These are phyloP conservation scores for Firmiana major DNA, from an alignment of 345 rosid genomes.

Conservation along the genomic window DNA sequence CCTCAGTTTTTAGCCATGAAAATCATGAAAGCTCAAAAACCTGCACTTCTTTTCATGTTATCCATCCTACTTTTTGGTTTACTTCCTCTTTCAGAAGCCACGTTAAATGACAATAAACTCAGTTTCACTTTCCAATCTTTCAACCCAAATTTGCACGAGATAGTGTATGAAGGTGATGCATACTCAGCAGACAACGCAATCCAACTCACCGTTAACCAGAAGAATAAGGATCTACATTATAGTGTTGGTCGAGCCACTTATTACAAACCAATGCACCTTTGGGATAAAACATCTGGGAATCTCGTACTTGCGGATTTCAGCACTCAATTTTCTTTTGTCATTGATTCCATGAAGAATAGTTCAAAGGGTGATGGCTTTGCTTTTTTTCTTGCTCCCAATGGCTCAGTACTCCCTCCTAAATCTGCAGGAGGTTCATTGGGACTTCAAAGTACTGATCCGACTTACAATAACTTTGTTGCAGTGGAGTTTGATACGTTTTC, in stretches of 20 bases:
- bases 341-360: slow-evolving; percentile 18
- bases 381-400: slow-evolving; percentile 38
- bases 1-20: not conserved
- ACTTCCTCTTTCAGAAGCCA: not conserved
- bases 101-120: not conserved
- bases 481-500: slow-evolving; percentile 34
- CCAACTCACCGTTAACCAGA: not conserved
- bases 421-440: slow-evolving; percentile 36
- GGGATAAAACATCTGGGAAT: not conserved
- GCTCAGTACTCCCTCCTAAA: slow-evolving; percentile 22
- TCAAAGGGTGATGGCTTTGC: slow-evolving; percentile 17
- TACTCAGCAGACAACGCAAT: not conserved
- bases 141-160: not conserved
- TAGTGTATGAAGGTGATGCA: not conserved
- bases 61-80: not conserved
- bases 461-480: too few species aligned
- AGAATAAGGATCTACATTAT: not conserved
- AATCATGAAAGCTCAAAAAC: not conserved
- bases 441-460: too few species aligned
- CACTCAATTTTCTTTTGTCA: slow-evolving; percentile 31
- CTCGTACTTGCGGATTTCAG: slow-evolving; percentile 28
- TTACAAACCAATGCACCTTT: slow-evolving; percentile 9
- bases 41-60: not conserved
- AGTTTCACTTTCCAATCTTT: not conserved
- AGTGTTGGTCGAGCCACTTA: not conserved